Evolutionary conservation across 2,329 filamentous ascomycete species (phyloP).

Genomic region (Colletotrichum somersetense): DNA sequence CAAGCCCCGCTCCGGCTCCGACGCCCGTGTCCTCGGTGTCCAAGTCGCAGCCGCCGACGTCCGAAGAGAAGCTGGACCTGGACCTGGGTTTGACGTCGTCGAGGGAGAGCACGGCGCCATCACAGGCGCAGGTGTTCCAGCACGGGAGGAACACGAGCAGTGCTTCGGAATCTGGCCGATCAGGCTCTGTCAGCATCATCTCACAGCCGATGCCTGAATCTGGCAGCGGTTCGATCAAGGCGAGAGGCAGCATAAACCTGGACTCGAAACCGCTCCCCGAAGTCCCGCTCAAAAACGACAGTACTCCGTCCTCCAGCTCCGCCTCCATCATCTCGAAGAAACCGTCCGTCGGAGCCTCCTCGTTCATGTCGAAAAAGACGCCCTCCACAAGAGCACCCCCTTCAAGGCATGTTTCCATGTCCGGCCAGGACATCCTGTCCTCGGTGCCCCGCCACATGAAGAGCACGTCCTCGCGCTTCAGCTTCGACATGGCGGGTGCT

Average conservation of each 20-base stretch:
- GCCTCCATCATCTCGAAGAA: slow-evolving; percentile 52
- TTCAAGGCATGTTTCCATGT: slow-evolving; percentile 67
- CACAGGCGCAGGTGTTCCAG: not conserved
- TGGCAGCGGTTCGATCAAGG: slow-evolving; percentile 47
- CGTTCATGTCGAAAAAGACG: slow-evolving; percentile 45
- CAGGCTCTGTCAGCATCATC: slow-evolving; percentile 45
- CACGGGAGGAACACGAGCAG: slow-evolving; percentile 45
- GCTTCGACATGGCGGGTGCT: slow-evolving; percentile 82
- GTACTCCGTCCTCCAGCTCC: slow-evolving; percentile 47
- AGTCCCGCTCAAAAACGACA: slow-evolving; percentile 56
- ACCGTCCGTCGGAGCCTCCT: slow-evolving; percentile 46
- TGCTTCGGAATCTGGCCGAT: slow-evolving; percentile 48
- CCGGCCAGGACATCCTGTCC: slow-evolving; percentile 59
- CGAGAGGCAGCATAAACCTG: slow-evolving; percentile 38
- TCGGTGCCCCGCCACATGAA: slow-evolving; percentile 75
- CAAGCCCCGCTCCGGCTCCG: not conserved
- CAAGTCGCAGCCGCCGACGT: slow-evolving; percentile 24
- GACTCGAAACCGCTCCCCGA: slow-evolving; percentile 44
- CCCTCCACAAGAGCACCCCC: slow-evolving; percentile 55
- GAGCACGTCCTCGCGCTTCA: slow-evolving; percentile 84
- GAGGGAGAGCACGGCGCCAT: slow-evolving; percentile 42
- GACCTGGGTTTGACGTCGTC: slow-evolving; percentile 43
- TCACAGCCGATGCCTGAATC: slow-evolving; percentile 47
- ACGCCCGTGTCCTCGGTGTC: slow-evolving; percentile 24
- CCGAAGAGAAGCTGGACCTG: slow-evolving; percentile 34